These are phyloP conservation scores for Coffea humblotiana DNA, from an alignment of 305 asterid species.

Conservation along the genomic window DNA sequence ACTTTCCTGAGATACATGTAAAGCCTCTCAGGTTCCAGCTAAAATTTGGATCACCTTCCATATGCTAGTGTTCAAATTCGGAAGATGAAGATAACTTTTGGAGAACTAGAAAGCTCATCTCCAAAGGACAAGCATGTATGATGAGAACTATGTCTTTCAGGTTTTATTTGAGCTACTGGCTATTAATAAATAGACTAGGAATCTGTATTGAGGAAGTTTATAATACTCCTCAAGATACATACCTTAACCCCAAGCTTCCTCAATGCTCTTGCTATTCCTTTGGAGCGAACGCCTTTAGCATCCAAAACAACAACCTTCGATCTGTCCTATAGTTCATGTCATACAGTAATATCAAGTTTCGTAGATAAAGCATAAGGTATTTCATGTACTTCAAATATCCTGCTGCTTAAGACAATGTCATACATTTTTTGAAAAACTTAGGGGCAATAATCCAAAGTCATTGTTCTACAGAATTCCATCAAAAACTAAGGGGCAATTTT, in stretches of 20 bases:
- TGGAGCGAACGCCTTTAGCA: conserved; percentile 82
- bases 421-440: conserved; percentile 5
- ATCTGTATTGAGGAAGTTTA: neutral
- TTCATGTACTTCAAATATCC: neutral
- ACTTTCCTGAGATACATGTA: neutral
- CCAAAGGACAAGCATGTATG: neutral
- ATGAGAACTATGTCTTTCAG: neutral
- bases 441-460: neutral
- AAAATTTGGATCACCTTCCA: neutral
- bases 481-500: too few relatives aligned
- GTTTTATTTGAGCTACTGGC: neutral
- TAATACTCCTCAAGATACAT: conserved; percentile 29
- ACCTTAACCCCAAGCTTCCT: conserved; percentile 81
- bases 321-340: conserved; percentile 50
- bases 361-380: neutral
- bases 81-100: neutral
- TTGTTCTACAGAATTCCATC: neutral
- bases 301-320: conserved; percentile 88
- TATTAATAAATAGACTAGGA: neutral
- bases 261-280: conserved; percentile 81
- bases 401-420: neutral
- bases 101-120: neutral
- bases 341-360: conserved; percentile 25
- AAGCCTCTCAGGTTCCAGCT: neutral
- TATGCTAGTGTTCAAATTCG: neutral